A percentile compares a stretch with the other conserved stretches of the same genome.
phyloP scores from a whole-genome alignment of 1,139 yeast genomes.

The Nakaseomyces nivariensis region DNA sequence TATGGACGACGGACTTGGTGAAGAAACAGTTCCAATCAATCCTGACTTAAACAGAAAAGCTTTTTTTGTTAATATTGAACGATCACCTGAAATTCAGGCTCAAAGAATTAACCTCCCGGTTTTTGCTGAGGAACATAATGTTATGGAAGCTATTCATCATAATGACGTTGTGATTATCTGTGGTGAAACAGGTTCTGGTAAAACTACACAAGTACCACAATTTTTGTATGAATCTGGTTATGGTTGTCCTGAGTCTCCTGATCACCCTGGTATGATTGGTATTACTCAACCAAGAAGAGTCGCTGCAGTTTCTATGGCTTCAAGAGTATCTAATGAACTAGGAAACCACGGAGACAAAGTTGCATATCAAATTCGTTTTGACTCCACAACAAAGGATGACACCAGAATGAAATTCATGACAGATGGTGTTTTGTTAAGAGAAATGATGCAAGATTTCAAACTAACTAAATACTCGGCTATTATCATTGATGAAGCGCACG shows the following conservation, averaged over 20 bases:
- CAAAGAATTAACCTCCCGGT: constrained; percentile 75
- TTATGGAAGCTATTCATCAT: constrained; percentile 93
- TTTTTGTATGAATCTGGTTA: constrained; percentile 81
- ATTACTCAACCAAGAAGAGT: constrained; percentile 97
- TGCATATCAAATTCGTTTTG: constrained; percentile 88
- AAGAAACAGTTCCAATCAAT: constrained; percentile 47
- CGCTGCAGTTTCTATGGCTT: constrained; percentile 97
- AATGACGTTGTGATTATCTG: constrained; percentile 86
- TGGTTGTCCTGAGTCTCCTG: constrained; percentile 49
- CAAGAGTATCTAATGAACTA: constrained; percentile 72
- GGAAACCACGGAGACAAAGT: constrained; percentile 73
- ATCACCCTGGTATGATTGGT: constrained; percentile 87
- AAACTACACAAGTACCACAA: constrained; percentile 71
- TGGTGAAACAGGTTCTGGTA: constrained; percentile 88
- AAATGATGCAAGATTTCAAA: constrained; percentile 79
- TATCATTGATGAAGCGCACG: constrained; percentile 96
- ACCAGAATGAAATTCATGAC: constrained; percentile 95
- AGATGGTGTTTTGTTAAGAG: constrained; percentile 91
- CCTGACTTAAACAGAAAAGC: constrained; percentile 50
- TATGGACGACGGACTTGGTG: constrained; percentile 51
- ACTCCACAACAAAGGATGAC: constrained; percentile 54
- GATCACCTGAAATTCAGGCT: constrained; percentile 56
- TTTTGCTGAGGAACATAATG: constrained; percentile 78
- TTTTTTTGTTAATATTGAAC: constrained; percentile 54
- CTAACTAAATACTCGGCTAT: constrained; percentile 75